These are phyloP conservation scores for Arachis stenosperma DNA, from an alignment of 306 rosid genomes.

Conservation along the genomic window DNA sequence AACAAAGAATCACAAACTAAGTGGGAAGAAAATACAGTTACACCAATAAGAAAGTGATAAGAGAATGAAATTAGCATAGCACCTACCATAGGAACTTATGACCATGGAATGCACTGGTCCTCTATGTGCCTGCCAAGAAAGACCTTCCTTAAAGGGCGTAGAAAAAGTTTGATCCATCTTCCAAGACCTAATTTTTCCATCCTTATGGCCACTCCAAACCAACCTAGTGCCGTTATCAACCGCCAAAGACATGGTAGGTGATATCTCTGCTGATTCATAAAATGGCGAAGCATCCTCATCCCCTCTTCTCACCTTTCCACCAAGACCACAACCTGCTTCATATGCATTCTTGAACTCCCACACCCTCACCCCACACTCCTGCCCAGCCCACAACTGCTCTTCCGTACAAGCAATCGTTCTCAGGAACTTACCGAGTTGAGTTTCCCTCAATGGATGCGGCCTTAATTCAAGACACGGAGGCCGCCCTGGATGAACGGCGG, in stretches of 20 bases:
- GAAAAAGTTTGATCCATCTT: constrained; percentile 69
- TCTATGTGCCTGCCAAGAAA: constrained; percentile 97
- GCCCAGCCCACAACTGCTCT: constrained; percentile 92
- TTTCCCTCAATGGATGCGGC: constrained; percentile 93
- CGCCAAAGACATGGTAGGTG: constrained; percentile 72
- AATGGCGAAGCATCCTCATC: constrained; percentile 95
- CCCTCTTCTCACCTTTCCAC: constrained; percentile 83
- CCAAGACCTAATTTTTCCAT: constrained; percentile 96
- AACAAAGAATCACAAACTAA: neutral
- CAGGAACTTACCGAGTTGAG: constrained; percentile 85
- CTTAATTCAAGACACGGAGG: constrained; percentile 91
- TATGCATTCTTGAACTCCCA: constrained; percentile 67
- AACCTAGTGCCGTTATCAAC: constrained; percentile 69
- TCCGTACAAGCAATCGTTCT: constrained; percentile 89
- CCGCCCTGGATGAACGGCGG: constrained; percentile 83
- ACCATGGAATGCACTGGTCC: constrained; percentile 82
- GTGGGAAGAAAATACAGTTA: neutral
- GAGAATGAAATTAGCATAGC: too few species aligned
- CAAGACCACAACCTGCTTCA: constrained; percentile 68
- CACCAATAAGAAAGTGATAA: neutral
- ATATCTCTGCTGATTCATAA: constrained; percentile 69
- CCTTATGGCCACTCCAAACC: constrained; percentile 94
- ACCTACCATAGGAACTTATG: constrained; percentile 63
- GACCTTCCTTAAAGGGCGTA: constrained; percentile 91
- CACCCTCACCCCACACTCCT: constrained; percentile 86